A percentile compares a stretch with the other conserved stretches of the same genome.
Evolutionary conservation across 352 stramenopile genomes (phyloP).

Genomic region (Chrysophaeum taylorii): DNA sequence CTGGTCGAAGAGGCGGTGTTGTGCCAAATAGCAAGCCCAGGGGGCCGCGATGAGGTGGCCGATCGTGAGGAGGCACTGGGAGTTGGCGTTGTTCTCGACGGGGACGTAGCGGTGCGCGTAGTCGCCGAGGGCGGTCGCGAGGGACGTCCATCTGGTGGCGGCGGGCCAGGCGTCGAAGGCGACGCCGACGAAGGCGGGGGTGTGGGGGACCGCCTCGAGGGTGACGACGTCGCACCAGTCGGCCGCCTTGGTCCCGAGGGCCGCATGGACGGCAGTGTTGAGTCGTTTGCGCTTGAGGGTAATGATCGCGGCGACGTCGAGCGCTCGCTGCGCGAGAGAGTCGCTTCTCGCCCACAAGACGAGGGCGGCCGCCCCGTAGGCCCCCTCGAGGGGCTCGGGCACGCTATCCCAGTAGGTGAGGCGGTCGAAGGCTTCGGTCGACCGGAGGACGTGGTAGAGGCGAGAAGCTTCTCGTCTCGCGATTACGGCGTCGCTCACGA

Average conservation of each 20-base stretch:
- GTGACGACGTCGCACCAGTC: not conserved
- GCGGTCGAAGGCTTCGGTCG: not conserved
- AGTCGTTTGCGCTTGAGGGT: not conserved
- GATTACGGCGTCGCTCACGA: no score
- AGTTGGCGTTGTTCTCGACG: no score
- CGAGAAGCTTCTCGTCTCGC: no score
- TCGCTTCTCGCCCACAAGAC: not conserved
- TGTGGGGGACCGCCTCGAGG: not conserved
- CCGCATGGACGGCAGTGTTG: not conserved
- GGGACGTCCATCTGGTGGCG: not conserved
- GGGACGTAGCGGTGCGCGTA: no score
- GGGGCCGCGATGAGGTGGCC: no score
- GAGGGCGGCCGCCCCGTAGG: not conserved
- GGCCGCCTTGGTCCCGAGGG: not conserved
- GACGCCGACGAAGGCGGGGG: no score
- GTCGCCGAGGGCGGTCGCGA: not conserved
- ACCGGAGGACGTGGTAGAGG: not conserved
- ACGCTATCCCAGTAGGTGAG: slow-evolving; percentile 10
- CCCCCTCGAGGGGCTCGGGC: not conserved
- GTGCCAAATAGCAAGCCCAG: slow-evolving; percentile 44
- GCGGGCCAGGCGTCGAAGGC: not conserved
- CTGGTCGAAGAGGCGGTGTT: slow-evolving; percentile 47
- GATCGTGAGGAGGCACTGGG: no score
- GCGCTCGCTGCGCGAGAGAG: not conserved
- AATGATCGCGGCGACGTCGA: slow-evolving; percentile 1